These are phyloP conservation scores for Cryphonectria naterciae DNA, from an alignment of 2,329 filamentous ascomycete species.

Conservation along the genomic window DNA sequence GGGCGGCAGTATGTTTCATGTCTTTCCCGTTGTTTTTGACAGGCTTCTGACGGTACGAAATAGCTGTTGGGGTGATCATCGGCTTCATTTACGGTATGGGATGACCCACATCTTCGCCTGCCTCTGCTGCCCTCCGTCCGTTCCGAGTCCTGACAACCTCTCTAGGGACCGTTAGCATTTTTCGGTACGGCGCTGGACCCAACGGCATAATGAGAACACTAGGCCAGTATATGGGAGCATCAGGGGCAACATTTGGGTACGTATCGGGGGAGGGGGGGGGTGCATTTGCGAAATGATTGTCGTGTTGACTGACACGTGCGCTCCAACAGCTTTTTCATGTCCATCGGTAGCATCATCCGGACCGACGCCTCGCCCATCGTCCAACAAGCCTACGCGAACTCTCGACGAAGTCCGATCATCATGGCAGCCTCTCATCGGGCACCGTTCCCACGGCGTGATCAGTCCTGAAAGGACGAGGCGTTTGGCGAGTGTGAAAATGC, in stretches of 20 bases:
- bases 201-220: conserved; percentile 94
- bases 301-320: conserved; percentile 22
- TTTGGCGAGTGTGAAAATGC: background rate
- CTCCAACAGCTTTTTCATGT: conserved; percentile 85
- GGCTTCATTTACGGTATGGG: conserved; percentile 93
- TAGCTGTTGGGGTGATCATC: conserved; percentile 94
- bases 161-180: conserved; percentile 89
- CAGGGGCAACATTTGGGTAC: conserved; percentile 94
- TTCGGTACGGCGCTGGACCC: conserved; percentile 89
- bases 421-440: conserved; percentile 49
- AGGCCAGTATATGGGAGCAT: conserved; percentile 95
- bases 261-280: conserved; percentile 32
- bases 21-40: background rate
- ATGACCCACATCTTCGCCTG: conserved; percentile 14
- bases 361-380: conserved; percentile 82
- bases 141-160: conserved; percentile 4
- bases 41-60: conserved; percentile 13
- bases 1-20: conserved; percentile 80
- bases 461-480: conserved; percentile 12
- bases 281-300: background rate
- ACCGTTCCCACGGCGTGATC: conserved; percentile 31
- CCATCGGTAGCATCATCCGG: conserved; percentile 93
- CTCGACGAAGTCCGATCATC: conserved; percentile 75
- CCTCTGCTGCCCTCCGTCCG: conserved; percentile 5
- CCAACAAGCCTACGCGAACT: conserved; percentile 74